Evolutionary conservation across 176 grass and related monocot genomes (phyloP).

Genomic region (Echinochloa phyllopogon): DNA sequence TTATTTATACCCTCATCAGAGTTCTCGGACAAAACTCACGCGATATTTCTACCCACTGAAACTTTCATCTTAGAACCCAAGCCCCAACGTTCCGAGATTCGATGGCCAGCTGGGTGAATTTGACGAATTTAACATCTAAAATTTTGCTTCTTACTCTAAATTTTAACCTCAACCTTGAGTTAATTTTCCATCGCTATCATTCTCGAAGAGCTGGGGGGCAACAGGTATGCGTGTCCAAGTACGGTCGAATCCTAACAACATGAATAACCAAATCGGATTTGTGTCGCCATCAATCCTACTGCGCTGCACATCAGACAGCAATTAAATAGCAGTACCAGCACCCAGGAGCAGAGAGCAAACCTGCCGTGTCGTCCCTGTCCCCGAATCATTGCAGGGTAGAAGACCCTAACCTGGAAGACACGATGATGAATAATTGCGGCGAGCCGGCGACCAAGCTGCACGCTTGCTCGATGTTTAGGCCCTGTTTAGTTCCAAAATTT

Average conservation of each 20-base stretch:
- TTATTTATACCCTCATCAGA: too few species aligned
- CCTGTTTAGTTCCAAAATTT: too few species aligned
- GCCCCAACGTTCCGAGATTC: too few species aligned
- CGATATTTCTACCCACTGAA: too few species aligned
- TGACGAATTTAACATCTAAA: not conserved
- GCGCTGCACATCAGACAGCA: constrained; percentile 7
- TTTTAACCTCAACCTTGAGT: not conserved
- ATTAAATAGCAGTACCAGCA: constrained; percentile 17
- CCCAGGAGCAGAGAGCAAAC: constrained; percentile 2
- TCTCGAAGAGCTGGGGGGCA: not conserved
- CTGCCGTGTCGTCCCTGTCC: constrained; percentile 45
- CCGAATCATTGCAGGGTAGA: constrained; percentile 46
- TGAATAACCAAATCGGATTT: not conserved
- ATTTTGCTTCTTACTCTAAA: not conserved
- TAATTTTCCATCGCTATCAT: not conserved
- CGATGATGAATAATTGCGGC: constrained; percentile 20
- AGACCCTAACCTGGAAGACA: constrained; percentile 8
- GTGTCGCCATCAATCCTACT: constrained; percentile 33
- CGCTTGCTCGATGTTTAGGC: constrained; percentile 39
- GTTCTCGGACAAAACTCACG: too few species aligned
- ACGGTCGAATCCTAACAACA: not conserved
- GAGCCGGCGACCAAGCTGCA: constrained; percentile 33
- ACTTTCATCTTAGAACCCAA: too few species aligned
- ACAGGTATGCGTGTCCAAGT: constrained; percentile 13
- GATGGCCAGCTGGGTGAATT: too few species aligned